Conservation (phyloP, 352 stramenopile genomes). For the Pythium dissimile region DNA sequence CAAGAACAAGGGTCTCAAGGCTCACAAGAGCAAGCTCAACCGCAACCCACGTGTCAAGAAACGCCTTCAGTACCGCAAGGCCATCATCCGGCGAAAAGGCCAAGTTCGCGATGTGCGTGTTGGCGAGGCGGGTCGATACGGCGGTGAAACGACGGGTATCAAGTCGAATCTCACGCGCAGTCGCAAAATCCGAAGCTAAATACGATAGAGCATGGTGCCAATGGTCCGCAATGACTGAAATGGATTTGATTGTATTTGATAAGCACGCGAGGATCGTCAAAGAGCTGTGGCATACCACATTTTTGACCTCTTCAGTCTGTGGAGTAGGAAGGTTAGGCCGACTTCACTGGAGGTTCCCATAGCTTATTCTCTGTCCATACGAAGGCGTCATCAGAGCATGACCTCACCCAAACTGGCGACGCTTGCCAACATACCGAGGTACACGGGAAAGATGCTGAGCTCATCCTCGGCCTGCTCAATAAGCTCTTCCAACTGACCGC, state of each 20-base stretch:
- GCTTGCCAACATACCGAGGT: slow-evolving; percentile 52
- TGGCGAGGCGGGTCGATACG: slow-evolving; percentile 84
- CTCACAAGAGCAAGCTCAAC: slow-evolving; percentile 98
- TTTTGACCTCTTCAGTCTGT: too few species aligned
- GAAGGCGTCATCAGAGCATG: too few species aligned
- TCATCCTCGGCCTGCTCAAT: slow-evolving; percentile 87
- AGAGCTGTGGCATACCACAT: too few species aligned
- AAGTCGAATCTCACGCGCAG: slow-evolving; percentile 86
- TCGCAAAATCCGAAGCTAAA: slow-evolving; percentile 88
- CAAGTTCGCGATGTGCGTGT: slow-evolving; percentile 93
- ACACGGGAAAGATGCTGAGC: slow-evolving; percentile 81
- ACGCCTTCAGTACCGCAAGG: slow-evolving; percentile 96
- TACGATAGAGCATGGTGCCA: neutral
- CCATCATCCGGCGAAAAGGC: slow-evolving; percentile 96
- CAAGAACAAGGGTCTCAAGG: slow-evolving; percentile 97
- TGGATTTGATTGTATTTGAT: slow-evolving; percentile 23
- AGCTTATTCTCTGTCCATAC: slow-evolving; percentile 72
- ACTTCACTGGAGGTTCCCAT: slow-evolving; percentile 72
- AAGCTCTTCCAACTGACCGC: slow-evolving; percentile 84
- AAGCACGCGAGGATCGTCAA: neutral
- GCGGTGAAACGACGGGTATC: slow-evolving; percentile 88
- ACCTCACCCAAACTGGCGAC: neutral
- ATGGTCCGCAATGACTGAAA: too few species aligned
- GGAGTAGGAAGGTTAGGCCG: slow-evolving; percentile 20
- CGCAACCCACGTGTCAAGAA: slow-evolving; percentile 99